These are phyloP conservation scores for Spathaspora arborariae DNA, from an alignment of 805 yeast species.

Conservation along the genomic window DNA sequence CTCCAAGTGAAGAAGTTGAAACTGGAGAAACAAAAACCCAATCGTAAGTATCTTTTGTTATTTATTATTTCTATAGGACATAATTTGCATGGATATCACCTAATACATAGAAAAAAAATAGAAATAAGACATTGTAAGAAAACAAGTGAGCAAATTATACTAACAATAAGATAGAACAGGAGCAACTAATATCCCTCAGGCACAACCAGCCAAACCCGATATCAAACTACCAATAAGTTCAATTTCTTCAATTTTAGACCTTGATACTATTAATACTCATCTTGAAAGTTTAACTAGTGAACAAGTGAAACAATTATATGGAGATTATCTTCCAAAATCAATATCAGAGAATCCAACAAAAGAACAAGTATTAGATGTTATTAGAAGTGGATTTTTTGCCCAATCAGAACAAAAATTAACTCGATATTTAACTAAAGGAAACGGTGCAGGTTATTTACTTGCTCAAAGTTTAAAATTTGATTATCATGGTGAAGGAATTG, in stretches of 20 bases:
- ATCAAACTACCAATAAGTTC: constrained; percentile 24
- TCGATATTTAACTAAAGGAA: constrained; percentile 32
- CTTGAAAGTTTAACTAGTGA: constrained; percentile 28
- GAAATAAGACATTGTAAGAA: not conserved
- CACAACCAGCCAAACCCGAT: constrained; percentile 4
- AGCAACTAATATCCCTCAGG: not conserved
- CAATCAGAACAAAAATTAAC: constrained; percentile 41
- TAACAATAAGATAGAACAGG: not conserved
- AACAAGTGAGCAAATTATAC: not conserved
- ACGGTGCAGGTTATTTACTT: constrained; percentile 47
- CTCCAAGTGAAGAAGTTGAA: constrained; percentile 7
- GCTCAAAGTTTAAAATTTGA: constrained; percentile 46
- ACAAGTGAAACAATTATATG: constrained; percentile 31
- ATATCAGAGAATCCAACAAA: constrained; percentile 28
- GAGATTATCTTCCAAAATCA: constrained; percentile 39
- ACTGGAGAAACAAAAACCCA: constrained; percentile 5
- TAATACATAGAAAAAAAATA: not conserved
- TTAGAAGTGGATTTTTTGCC: constrained; percentile 47
- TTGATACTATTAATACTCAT: constrained; percentile 27
- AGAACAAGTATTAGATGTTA: constrained; percentile 36
- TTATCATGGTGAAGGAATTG: constrained; percentile 55
- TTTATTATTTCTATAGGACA: not conserved
- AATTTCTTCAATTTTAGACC: constrained; percentile 32
- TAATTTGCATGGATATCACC: not conserved
- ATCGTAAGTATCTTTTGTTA: constrained; percentile 1